Evolutionary conservation across 148 eudicot genomes (phyloP), one percentile per base, ranked within the genome.

Genomic region (Vaccinium vitisidaea): DNA sequence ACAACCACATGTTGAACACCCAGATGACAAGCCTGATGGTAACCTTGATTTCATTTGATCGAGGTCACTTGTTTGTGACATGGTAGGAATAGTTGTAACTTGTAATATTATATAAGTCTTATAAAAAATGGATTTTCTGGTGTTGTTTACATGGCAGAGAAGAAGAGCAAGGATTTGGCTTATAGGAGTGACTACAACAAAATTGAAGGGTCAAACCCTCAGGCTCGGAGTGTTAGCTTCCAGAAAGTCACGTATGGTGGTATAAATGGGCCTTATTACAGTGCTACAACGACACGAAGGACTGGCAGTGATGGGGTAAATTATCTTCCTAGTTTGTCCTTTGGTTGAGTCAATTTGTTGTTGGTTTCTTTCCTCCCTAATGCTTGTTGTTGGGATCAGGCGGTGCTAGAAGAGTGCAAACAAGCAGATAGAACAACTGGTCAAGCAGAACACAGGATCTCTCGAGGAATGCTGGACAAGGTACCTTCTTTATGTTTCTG

Each of bases 181-280:
- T 12, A 6, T 79, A 83, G 74, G 82, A 71, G 74, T 39, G 87
- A 89, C 79, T 6, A 79, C 83, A 86, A 85, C 84, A 83, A 63
- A 85, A 78, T 55, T 10, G 84, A 76, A 77, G 83, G 86, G 56
- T 75, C 88, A 32, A 84, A 84, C 54, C 82, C 90, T 39, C 88
- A 81, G 81, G 73, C 82, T 65, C 88, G 25, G 49, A 83, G 86
- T 80, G 86, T 85, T 18, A 90, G 92, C 89, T 90, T 85, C 83
- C 87, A 86, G 70, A 95, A 90, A 92, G 98, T 95, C 32, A 88
- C 94, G 2, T 94, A 93, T 89, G 98, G 98, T 81, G 98, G 98
- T 36, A 84, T 94, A 82, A 88, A 93, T 87, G 98, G 98, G 82
- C 85, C 92, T 21, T 95, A 93, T 84, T 95, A 91, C 87, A 87